A percentile compares a stretch with the other conserved stretches of the same genome.
These are phyloP conservation scores for Coemansia sp. DNA, from an alignment of 371 early-diverging fungal genomes.

Conservation along the genomic window DNA sequence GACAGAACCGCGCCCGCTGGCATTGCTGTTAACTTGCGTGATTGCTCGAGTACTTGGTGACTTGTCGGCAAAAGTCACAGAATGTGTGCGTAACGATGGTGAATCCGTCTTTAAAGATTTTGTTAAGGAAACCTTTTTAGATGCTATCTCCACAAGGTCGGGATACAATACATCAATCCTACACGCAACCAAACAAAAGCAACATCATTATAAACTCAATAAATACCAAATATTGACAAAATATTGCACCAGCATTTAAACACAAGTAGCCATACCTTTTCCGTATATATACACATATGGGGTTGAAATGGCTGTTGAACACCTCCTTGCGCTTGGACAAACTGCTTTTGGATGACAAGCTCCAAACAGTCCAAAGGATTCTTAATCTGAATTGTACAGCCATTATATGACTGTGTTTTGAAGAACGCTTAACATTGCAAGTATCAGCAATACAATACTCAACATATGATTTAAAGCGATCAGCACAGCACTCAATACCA, in stretches of 20 bases:
- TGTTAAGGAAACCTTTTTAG: background rate
- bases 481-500: background rate
- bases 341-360: background rate
- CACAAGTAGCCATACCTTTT: conserved; percentile 1
- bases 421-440: background rate
- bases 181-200: background rate
- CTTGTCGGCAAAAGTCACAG: background rate
- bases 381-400: background rate
- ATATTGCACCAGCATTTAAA: background rate
- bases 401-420: background rate
- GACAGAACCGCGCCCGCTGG: background rate
- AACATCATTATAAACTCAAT: background rate
- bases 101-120: too few species aligned
- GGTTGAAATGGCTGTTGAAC: background rate
- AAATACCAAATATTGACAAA: background rate
- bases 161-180: background rate
- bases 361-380: conserved; percentile 18
- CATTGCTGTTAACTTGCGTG: background rate
- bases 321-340: background rate
- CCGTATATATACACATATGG: background rate
- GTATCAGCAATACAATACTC: background rate
- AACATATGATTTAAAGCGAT: conserved; percentile 1
- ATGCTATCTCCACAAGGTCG: background rate
- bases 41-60: background rate
- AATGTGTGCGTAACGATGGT: background rate